Evolutionary conservation across 495 filamentous ascomycete genomes (phyloP), one percentile per base, ranked within the genome.

Genomic region (Xylaria cubensis): DNA sequence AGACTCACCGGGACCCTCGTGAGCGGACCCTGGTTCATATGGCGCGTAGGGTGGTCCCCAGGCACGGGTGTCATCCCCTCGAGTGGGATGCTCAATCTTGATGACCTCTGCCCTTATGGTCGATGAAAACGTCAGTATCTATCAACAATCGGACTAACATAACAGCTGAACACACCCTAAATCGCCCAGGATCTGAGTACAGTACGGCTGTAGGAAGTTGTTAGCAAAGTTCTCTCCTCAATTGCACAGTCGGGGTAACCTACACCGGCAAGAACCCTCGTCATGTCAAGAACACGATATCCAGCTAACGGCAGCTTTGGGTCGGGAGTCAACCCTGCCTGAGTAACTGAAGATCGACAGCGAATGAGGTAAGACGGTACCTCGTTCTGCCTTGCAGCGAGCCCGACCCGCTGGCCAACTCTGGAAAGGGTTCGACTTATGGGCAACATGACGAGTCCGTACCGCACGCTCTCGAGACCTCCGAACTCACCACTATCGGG

Each of bases 11-110:
- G 92, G 91, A 1, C 93, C 93, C 69, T 92, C 81, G 36, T 83
- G 85, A 15, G 87, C 83, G 36, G 87, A 87, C 32, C 85, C 88
- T 36, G 85, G 75, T 42, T 81, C 82, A 77, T 96, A 93, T 61
- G 88, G 87, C 36, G 96, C 96, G 83, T 95, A 98, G 39, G 96
- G 96, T 29, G 96, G 96, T 1, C 96, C 96, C 96, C 96, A 99
- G 59, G 94, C 94, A 71, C 96, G 85, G 29, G 96, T 99, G 80
- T 99, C 96, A 77, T 99, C 96, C 39, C 96, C 96, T 50, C 93
- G 87, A 0, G 86, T 88, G 6, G 96, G 97, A 81, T 99, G 97
- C 80, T 99, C 96, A 65, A 98, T 88, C 80, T 99, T 99, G 82
- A 99, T 97, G 3, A 99, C 89, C 73, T 98, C 95, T 69, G 96